These are phyloP conservation scores for Setaria viridis DNA, from an alignment of 202 grass and related monocot species.

Conservation along the genomic window DNA sequence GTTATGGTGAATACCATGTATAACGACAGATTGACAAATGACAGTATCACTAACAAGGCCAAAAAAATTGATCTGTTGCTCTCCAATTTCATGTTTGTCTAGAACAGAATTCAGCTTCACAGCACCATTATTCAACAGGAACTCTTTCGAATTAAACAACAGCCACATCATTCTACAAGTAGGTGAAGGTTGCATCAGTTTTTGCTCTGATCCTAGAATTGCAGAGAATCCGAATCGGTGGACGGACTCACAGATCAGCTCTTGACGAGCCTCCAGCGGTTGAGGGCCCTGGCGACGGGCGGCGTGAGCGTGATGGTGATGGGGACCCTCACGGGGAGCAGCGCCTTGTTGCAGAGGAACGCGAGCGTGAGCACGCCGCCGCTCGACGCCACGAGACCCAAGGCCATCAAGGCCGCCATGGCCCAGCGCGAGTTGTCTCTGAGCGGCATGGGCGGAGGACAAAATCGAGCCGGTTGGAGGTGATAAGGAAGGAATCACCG, in stretches of 20 bases:
- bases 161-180: not conserved
- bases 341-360: constrained; percentile 89
- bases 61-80: not conserved
- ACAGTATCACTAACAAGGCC: not conserved
- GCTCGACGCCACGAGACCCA: constrained; percentile 65
- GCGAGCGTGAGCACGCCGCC: constrained; percentile 78
- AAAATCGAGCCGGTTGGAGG: no score
- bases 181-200: not conserved
- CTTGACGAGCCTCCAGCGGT: constrained; percentile 79
- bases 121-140: not conserved
- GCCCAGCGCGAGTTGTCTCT: no score
- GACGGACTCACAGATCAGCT: constrained; percentile 62
- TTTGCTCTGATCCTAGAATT: constrained; percentile 29
- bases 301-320: constrained; percentile 93
- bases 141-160: not conserved
- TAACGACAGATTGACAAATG: not conserved
- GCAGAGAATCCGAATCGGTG: constrained; percentile 7
- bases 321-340: constrained; percentile 82
- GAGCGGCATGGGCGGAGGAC: no score
- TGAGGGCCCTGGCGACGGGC: constrained; percentile 68
- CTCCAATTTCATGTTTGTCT: not conserved
- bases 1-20: not conserved
- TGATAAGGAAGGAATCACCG: no score
- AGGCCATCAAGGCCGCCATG: no score
- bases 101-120: not conserved